Percentiles rank a stretch among this genome's conserved stretches.
These are phyloP conservation scores for Cladosporium sp. DNA, from an alignment of 2,329 filamentous ascomycete genomes.

Conservation along the genomic window DNA sequence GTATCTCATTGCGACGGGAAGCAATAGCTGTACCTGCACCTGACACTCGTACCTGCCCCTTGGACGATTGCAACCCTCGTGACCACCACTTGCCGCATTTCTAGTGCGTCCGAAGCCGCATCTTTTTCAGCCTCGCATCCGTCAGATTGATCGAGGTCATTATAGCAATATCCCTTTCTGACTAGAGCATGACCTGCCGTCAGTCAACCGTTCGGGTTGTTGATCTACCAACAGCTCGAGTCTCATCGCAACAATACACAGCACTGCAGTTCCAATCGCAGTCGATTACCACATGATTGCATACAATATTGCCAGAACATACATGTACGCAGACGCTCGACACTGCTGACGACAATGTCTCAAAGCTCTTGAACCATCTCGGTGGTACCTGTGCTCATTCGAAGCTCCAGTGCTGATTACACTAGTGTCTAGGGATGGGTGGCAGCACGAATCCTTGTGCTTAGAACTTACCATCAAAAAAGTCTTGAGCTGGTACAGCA, in stretches of 20 bases:
- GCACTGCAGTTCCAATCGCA: too few relatives aligned
- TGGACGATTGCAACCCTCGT: neutral
- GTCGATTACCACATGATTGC: neutral
- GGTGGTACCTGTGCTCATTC: neutral
- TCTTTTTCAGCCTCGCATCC: neutral
- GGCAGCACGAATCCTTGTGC: neutral
- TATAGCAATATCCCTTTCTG: neutral
- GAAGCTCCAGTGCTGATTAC: neutral
- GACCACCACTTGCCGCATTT: neutral
- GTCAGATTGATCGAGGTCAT: neutral
- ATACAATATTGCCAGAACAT: neutral
- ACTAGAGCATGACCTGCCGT: neutral
- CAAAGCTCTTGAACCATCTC: neutral
- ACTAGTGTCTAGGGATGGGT: neutral
- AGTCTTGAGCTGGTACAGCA: too few relatives aligned
- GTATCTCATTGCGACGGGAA: neutral
- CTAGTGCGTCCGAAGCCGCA: neutral
- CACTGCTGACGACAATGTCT: too few relatives aligned
- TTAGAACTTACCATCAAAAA: too few relatives aligned
- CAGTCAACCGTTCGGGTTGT: neutral
- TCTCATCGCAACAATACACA: neutral
- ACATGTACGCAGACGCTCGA: too few relatives aligned
- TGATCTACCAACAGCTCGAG: neutral
- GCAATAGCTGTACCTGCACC: neutral
- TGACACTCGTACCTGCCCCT: neutral